Evolutionary conservation across 2,329 filamentous ascomycete species (phyloP), one percentile per base, ranked within the genome.

Genomic region (Botrytis tulipae): DNA sequence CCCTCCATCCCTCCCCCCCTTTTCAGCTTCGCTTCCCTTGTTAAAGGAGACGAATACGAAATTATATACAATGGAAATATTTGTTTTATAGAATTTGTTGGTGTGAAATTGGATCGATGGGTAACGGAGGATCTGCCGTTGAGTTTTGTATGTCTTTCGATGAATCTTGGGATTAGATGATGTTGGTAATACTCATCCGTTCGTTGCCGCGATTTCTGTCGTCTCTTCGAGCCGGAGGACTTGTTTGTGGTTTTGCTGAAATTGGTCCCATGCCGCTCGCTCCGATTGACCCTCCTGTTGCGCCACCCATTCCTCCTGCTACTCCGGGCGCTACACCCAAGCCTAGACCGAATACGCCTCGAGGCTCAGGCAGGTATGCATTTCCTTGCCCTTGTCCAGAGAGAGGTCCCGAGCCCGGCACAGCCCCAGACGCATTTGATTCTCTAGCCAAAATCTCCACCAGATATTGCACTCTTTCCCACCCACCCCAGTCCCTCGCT

Each of bases 401-500:
- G 18, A 44, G 59, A 44, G 51, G 29, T 40, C 6, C 32, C 40
- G 37, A n/a, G 10, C 25, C 48, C 6, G 18, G n/a, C 20, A 10
- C 66, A 32, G 66, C 4, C 29, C 42, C 72, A 20, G 62, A 40
- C 29, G 69, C 70, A 66, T 75, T 76, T 7, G 74, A 76, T 48
- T 80, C 79, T 44, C 78, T 76, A 1, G 85, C 78, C 48, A 94
- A 82, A 59, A 87, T 84, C 29, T 87, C 84, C 6, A 93, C 84
- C 35, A 88, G 85, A 71, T 86, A 85, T 78, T 96, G 91, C 22
- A 97, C 84, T 75, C 88, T 87, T 35, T 89, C 88, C 95, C 95
- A 98, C 3, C 93, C 93, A 70, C 90, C 90, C 93, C 93, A 97
- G 65, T 92, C 91, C 71, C 86, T 85, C 62, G 85, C 84, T 76